phyloP scores from a whole-genome alignment of 208 protist genomes.

The Porcisia hertigi region DNA sequence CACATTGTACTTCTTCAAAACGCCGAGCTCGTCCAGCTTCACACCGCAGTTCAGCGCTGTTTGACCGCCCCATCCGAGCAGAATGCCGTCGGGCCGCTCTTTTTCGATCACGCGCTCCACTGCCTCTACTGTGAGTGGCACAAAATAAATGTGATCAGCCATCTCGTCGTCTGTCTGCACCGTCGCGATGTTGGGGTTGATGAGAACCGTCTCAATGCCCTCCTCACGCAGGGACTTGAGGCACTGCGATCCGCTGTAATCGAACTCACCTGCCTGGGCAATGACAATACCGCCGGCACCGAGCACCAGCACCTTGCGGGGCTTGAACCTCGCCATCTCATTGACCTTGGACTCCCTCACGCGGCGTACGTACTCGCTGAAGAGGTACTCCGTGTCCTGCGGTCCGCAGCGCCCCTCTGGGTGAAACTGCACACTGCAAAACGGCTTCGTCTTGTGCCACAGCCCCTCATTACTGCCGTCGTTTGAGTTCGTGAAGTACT shows the following conservation, averaged over 20 bases:
- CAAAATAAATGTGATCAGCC: conserved; percentile 97
- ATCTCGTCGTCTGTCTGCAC: conserved; percentile 97
- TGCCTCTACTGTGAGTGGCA: conserved; percentile 93
- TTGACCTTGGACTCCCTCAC: conserved; percentile 79
- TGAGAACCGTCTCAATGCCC: conserved; percentile 96
- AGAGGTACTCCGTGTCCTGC: conserved; percentile 98
- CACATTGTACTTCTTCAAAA: conserved; percentile 94
- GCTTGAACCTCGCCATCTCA: conserved; percentile 74
- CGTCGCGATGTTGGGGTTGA: conserved; percentile 99
- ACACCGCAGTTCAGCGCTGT: conserved; percentile 99
- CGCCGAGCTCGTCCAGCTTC: conserved; percentile 90
- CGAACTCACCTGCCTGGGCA: conserved; percentile 99
- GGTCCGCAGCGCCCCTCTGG: conserved; percentile 97
- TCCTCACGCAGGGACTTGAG: conserved; percentile 99
- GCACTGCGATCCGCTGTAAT: conserved; percentile 98
- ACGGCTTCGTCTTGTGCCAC: conserved; percentile 94
- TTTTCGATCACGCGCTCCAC: conserved; percentile 95
- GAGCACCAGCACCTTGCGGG: conserved; percentile 93
- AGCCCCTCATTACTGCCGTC: conserved; percentile 98
- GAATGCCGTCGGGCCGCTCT: conserved; percentile 95
- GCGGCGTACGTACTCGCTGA: conserved; percentile 94
- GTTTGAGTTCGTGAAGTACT: conserved; percentile 98
- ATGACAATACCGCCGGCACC: conserved; percentile 97
- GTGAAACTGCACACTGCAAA: conserved; percentile 98
- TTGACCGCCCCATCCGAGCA: conserved; percentile 98